Percentiles rank a stretch among this genome's conserved stretches.
These are phyloP conservation scores for Endothia cerciana DNA, from an alignment of 2,329 filamentous ascomycete species.

Conservation along the genomic window DNA sequence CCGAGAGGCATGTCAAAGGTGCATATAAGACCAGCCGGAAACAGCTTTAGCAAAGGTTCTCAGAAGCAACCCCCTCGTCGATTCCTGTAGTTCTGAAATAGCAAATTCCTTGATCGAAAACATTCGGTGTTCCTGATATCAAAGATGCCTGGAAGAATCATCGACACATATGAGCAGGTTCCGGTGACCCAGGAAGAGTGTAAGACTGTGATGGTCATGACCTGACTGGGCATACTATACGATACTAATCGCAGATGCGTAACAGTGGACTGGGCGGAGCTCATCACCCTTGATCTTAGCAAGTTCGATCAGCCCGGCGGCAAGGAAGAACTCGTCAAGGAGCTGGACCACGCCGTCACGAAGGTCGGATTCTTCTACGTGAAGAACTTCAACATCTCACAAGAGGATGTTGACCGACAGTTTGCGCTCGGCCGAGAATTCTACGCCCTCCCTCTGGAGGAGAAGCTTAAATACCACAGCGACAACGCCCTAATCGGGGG, in stretches of 20 bases:
- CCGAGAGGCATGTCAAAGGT: not conserved
- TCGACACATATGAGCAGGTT: conserved; percentile 37
- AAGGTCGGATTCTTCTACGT: conserved; percentile 60
- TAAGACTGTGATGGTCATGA: conserved; percentile 22
- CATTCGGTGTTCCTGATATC: not conserved
- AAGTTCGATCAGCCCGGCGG: conserved; percentile 40
- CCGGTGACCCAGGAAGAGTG: conserved; percentile 37
- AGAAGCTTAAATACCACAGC: conserved; percentile 60
- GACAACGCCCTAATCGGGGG: conserved; percentile 50
- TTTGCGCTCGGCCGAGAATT: conserved; percentile 64
- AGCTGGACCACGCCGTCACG: conserved; percentile 38
- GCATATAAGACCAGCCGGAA: not conserved
- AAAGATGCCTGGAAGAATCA: conserved; percentile 35
- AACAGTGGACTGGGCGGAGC: conserved; percentile 38
- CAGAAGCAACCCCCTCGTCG: not conserved
- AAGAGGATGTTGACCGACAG: conserved; percentile 61
- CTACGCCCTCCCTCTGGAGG: conserved; percentile 55
- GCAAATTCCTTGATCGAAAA: not conserved
- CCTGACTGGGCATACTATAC: not conserved
- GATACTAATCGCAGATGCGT: not conserved
- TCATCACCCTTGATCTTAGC: conserved; percentile 38
- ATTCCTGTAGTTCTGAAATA: not conserved
- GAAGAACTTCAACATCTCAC: conserved; percentile 62
- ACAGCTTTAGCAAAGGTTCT: not conserved
- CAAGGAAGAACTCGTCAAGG: conserved; percentile 39